A percentile compares a stretch with the other conserved stretches of the same genome.
Conservation (phyloP, 73 alveolate species). For the Paramecium caudatum region DNA sequence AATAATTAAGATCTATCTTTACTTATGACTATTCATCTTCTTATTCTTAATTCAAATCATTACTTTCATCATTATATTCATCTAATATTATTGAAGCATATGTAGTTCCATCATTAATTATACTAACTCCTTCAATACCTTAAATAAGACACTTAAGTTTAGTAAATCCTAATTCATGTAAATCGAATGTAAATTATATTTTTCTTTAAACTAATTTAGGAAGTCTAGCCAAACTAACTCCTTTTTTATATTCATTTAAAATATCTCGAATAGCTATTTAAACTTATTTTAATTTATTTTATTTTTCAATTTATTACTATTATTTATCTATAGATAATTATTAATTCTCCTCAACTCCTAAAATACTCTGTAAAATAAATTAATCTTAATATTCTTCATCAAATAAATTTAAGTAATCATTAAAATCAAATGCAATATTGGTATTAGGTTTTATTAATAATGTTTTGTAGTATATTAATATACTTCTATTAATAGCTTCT, state of each 20-base stretch:
- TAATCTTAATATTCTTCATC: slow-evolving; percentile 45
- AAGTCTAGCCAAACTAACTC: slow-evolving; percentile 75
- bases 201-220: slow-evolving; percentile 74
- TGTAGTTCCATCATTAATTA: slow-evolving; percentile 76
- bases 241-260: slow-evolving; percentile 71
- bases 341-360: slow-evolving; percentile 27
- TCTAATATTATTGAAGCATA: slow-evolving; percentile 72
- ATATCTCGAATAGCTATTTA: slow-evolving; percentile 58
- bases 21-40: not conserved
- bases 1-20: not conserved
- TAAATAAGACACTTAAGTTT: slow-evolving; percentile 68
- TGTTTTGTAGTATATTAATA: slow-evolving; percentile 69
- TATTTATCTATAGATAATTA: slow-evolving; percentile 48
- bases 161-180: slow-evolving; percentile 76
- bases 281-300: slow-evolving; percentile 51
- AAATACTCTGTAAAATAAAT: slow-evolving; percentile 12
- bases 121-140: slow-evolving; percentile 65
- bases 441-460: slow-evolving; percentile 75
- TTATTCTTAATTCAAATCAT: not conserved
- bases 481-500: slow-evolving; percentile 75
- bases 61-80: not conserved
- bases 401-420: slow-evolving; percentile 13
- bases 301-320: slow-evolving; percentile 57
- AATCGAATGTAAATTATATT: slow-evolving; percentile 68
- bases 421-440: slow-evolving; percentile 63